A percentile compares a stretch with the other conserved stretches of the same genome.
These are phyloP conservation scores for Magnusiomyces tetraspermus DNA, from an alignment of 1,139 yeast species.

Conservation along the genomic window DNA sequence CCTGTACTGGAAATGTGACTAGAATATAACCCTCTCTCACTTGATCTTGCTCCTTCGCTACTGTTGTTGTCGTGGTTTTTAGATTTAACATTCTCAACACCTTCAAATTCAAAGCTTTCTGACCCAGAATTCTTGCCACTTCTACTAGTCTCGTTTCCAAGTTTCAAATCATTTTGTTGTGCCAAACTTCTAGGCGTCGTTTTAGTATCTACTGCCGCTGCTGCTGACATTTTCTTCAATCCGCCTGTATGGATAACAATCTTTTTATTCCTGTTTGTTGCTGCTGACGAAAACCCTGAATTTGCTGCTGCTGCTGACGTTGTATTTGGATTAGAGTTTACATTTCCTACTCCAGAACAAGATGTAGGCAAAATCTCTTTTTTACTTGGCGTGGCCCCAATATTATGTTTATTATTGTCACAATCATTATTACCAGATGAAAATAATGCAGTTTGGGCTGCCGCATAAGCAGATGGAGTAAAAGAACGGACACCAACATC, in stretches of 20 bases:
- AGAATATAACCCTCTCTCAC: neutral
- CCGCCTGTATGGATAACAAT: neutral
- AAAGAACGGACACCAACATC: neutral
- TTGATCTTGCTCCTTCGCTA: neutral
- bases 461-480: neutral
- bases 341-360: no score
- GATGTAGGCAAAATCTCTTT: no score
- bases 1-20: neutral
- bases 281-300: neutral
- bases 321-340: neutral
- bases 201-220: neutral
- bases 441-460: neutral
- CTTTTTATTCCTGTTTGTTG: neutral
- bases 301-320: neutral
- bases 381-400: no score
- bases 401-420: no score
- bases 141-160: neutral
- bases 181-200: neutral
- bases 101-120: no score
- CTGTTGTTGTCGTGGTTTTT: neutral
- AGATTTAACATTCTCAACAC: no score
- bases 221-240: no score
- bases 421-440: neutral
- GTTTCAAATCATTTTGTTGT: neutral
- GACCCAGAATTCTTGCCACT: no score